These are phyloP conservation scores for Nemania abortiva DNA, from an alignment of 2,329 filamentous ascomycete genomes.

Conservation along the genomic window DNA sequence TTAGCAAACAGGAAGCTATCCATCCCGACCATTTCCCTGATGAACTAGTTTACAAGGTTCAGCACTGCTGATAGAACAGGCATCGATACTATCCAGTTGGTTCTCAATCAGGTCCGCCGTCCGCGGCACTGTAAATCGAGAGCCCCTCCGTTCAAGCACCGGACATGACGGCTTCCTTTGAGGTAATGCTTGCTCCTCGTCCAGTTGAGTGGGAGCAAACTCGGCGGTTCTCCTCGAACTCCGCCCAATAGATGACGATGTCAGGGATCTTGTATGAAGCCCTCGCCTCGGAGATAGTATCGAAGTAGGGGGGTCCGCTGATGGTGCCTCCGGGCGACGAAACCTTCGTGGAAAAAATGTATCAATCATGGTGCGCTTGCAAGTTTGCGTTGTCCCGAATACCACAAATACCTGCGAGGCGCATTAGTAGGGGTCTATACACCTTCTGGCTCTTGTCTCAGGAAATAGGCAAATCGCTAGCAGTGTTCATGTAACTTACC, in stretches of 20 bases:
- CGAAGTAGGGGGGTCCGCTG: neutral
- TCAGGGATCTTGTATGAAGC: neutral
- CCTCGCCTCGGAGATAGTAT: neutral
- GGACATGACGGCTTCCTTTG: neutral
- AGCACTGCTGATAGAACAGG: constrained; percentile 10
- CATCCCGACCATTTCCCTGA: neutral
- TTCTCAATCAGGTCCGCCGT: neutral
- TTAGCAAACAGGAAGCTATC: neutral
- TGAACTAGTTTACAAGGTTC: neutral
- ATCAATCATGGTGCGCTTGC: constrained; percentile 38
- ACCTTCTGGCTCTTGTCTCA: too few relatives aligned
- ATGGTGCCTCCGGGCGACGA: constrained; percentile 11
- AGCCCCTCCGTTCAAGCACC: neutral
- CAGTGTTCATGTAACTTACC: constrained; percentile 34
- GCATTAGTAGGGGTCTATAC: constrained; percentile 20
- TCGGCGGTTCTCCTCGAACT: neutral
- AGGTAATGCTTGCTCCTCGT: neutral
- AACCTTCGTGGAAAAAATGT: constrained; percentile 41
- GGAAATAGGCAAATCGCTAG: neutral
- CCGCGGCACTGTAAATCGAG: neutral
- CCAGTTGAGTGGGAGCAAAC: neutral
- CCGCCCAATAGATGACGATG: neutral
- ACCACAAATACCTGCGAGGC: constrained; percentile 42
- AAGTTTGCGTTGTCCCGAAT: constrained; percentile 46
- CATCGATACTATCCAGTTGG: neutral